Base-by-base conservation (phyloP, 371 early-diverging fungal genomes). In the Mortierella polycephala region DNA sequence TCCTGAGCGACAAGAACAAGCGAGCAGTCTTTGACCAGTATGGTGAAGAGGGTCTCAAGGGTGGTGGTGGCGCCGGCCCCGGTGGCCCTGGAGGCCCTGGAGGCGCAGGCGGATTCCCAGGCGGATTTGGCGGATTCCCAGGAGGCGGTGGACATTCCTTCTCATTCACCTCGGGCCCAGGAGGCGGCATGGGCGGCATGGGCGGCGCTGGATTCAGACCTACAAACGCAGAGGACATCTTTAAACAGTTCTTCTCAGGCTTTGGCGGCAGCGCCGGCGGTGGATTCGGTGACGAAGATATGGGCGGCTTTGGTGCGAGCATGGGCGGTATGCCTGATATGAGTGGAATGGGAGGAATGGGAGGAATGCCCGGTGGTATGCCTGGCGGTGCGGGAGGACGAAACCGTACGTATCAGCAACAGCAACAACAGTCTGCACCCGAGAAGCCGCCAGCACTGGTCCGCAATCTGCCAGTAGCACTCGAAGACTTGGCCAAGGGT, bases 401-500 rank as follows among this genome's bases (percentile, higher is more conserved):
- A 20, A 57, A 67, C 20, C 60, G 54, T n/a, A 56, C 69, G 51
- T 64, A 64, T 21, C 71, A 75, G 37, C 71, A 59, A 30, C 62
- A 68, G 45, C 59, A 65, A 60, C 60, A 64, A 39, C 47, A 13
- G 12, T 60, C 60, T 23, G 59, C 60, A 18, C 46, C 61, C 54
- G 81, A 83, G 84, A 90, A 84, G 57, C 85, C 89, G 13, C 83
- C 85, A 53, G 83, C 92, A 13, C 87, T 95, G 39, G 87, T 88
- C 44, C 87, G 94, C 23, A 81, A 83, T 14, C 81, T 98, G 52
- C 92, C 93, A 0, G 87, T 95, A 20, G 84, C 95, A 23, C 90
- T 99, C 51, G 98, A 98, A 80, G 99, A 99, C 57, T 85, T 99
- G 49, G 96, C 94, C 84, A 94, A 85, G 45, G 99, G 99, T 47